Percentiles rank a stretch among this genome's conserved stretches.
These are phyloP conservation scores for Irpex sp. DNA, from an alignment of 1,284 basidiomycete genomes.

Conservation along the genomic window DNA sequence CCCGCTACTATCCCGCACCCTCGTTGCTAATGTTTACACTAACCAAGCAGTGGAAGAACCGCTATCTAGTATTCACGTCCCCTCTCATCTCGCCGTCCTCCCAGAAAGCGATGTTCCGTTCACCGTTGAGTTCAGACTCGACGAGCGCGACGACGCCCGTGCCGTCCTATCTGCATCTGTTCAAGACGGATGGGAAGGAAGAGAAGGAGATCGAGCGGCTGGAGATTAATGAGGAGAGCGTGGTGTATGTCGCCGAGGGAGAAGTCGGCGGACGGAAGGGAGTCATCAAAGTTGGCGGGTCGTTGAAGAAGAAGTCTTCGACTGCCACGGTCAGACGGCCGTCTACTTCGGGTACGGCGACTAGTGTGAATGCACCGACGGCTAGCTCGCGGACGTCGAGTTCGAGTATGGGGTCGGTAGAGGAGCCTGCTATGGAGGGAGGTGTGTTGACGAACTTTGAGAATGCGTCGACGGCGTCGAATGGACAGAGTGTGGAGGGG, in stretches of 20 bases:
- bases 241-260: constrained; percentile 66
- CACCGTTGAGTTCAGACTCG: constrained; percentile 18
- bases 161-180: constrained; percentile 64
- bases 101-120: constrained; percentile 11
- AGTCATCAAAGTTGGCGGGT: constrained; percentile 63
- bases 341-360: neutral
- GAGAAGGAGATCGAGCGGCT: constrained; percentile 67
- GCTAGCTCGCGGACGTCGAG: constrained; percentile 5
- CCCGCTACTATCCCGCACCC: constrained; percentile 61
- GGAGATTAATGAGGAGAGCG: constrained; percentile 67
- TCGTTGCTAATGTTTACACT: constrained; percentile 65
- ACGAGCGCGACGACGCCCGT: constrained; percentile 9
- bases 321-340: neutral
- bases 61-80: constrained; percentile 56
- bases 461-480: neutral
- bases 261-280: constrained; percentile 56
- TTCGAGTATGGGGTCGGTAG: constrained; percentile 6
- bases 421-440: neutral
- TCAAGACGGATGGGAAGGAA: constrained; percentile 52
- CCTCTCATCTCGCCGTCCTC: constrained; percentile 31
- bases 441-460: neutral
- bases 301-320: constrained; percentile 47
- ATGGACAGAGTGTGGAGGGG: constrained; percentile 23
- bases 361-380: neutral
- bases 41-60: constrained; percentile 65